Conservation (phyloP, 2,329 filamentous ascomycete species). For the Colletotrichum sp. region DNA sequence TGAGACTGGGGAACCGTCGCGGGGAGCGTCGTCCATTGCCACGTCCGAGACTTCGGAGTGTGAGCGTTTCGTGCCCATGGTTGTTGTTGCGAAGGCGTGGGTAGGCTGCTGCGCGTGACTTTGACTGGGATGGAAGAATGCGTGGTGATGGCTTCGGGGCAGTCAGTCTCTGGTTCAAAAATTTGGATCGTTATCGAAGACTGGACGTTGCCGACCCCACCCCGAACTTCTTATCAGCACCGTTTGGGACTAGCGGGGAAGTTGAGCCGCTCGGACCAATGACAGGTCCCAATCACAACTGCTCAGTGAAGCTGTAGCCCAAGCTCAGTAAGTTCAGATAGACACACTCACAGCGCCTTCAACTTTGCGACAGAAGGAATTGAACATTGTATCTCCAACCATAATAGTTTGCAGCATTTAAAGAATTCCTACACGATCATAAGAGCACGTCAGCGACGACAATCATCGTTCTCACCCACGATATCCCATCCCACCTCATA, state of each 20-base stretch:
- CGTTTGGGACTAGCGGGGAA: neutral
- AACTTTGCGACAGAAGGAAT: neutral
- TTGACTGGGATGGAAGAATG: neutral
- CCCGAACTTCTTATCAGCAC: conserved; percentile 1
- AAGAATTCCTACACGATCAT: neutral
- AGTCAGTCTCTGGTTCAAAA: conserved; percentile 22
- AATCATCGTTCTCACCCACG: neutral
- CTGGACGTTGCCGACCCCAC: conserved; percentile 6
- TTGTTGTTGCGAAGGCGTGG: neutral
- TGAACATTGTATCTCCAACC: neutral
- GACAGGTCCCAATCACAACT: conserved; percentile 13
- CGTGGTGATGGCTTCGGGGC: neutral
- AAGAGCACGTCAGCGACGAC: neutral
- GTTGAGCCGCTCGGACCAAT: neutral
- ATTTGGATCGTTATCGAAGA: conserved; percentile 21
- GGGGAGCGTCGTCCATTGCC: neutral
- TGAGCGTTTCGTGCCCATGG: conserved; percentile 35
- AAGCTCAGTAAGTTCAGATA: neutral
- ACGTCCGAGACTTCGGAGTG: conserved; percentile 25
- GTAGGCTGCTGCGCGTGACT: neutral
- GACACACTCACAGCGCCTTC: neutral
- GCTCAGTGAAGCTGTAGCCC: conserved; percentile 14
- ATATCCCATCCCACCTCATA: neutral
- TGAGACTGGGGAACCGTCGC: conserved; percentile 18
- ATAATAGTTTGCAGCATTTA: no score